Conservation (phyloP, 2,329 filamentous ascomycete genomes). For the Biscogniauxia mediterranea region DNA sequence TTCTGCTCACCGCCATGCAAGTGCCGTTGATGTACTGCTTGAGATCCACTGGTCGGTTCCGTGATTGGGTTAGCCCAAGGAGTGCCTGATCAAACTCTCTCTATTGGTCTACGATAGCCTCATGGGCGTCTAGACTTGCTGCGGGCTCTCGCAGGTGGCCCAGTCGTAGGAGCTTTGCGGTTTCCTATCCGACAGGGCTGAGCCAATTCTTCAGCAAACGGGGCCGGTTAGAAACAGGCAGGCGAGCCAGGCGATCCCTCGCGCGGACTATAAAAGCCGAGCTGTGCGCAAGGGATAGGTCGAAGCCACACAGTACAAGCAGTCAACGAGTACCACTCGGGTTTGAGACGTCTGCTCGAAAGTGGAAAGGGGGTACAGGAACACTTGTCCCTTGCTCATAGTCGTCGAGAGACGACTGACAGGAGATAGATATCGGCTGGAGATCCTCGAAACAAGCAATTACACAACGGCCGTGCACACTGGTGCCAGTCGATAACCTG, state of each 20-base stretch:
- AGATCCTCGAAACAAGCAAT: not conserved
- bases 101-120: conserved; percentile 2
- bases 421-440: not conserved
- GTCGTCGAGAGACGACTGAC: not conserved
- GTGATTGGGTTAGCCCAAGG: conserved; percentile 11
- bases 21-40: not conserved
- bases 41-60: not conserved
- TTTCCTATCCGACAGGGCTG: conserved; percentile 11
- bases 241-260: not conserved
- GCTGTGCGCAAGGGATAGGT: conserved; percentile 6
- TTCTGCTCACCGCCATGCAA: conserved; percentile 16
- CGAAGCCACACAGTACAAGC: not conserved
- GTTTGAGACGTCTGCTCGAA: not conserved
- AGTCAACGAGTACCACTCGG: not conserved
- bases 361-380: not conserved
- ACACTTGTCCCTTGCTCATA: not conserved
- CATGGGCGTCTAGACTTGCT: conserved; percentile 3
- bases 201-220: conserved; percentile 12
- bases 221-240: not conserved
- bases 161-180: conserved; percentile 3
- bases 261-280: not conserved
- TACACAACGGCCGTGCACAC: not conserved
- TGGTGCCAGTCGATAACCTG: not conserved
- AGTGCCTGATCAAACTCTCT: conserved; percentile 2
- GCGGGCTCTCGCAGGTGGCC: conserved; percentile 1